These are phyloP conservation scores for Penicillium expansum DNA, from an alignment of 2,329 filamentous ascomycete species.

Conservation along the genomic window DNA sequence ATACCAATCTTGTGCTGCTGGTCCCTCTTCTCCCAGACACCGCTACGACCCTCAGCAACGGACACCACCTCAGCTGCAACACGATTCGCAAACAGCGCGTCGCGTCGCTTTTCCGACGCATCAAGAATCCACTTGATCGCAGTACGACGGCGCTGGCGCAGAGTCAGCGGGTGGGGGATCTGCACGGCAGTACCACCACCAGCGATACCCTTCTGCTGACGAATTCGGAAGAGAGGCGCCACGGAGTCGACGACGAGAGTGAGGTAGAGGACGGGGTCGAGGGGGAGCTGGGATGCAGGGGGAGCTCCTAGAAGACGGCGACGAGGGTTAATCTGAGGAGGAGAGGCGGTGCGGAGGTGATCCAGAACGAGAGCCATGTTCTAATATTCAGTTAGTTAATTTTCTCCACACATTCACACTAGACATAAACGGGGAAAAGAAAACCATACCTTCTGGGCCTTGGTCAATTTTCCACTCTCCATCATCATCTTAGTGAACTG, in stretches of 20 bases:
- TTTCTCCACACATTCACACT: background rate
- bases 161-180: conserved; percentile 71
- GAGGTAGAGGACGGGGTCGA: conserved; percentile 87
- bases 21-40: conserved; percentile 78
- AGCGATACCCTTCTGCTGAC: conserved; percentile 69
- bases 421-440: background rate
- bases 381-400: conserved; percentile 44
- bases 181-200: conserved; percentile 84
- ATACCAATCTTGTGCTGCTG: conserved; percentile 78
- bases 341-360: conserved; percentile 75
- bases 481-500: conserved; percentile 91
- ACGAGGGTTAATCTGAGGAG: conserved; percentile 70
- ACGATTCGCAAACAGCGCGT: conserved; percentile 69
- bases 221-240: conserved; percentile 80
- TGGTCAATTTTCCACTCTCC: conserved; percentile 83
- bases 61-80: conserved; percentile 83
- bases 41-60: conserved; percentile 80
- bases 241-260: conserved; percentile 89
- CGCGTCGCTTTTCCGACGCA: conserved; percentile 73
- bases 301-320: conserved; percentile 64
- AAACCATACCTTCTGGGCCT: conserved; percentile 73
- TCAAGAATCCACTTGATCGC: conserved; percentile 90
- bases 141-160: conserved; percentile 71
- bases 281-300: conserved; percentile 73
- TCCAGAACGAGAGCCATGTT: conserved; percentile 82